phyloP scores from a whole-genome alignment of 306 rosid species.

The Crotalaria pallida region DNA sequence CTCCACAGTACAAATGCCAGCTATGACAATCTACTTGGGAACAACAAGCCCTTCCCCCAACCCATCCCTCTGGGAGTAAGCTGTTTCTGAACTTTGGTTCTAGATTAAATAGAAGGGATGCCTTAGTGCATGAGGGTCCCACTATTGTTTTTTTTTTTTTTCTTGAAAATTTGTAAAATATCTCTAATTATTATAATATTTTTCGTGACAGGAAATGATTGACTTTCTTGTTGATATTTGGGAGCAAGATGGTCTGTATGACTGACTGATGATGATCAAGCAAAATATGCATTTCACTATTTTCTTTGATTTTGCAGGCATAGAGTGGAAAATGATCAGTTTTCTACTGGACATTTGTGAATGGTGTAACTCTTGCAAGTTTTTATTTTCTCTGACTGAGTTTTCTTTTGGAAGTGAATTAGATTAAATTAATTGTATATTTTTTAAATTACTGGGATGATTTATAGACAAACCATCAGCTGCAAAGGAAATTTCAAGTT shows the following conservation, averaged over 20 bases:
- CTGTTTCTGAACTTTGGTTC: not conserved
- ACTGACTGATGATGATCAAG: conserved; percentile 37
- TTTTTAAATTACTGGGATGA: not conserved
- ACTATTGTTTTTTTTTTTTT: not conserved
- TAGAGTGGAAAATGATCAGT: conserved; percentile 1
- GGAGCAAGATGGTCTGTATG: conserved; percentile 85
- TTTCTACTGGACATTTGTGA: conserved; percentile 6
- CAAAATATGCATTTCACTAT: not conserved
- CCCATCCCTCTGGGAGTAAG: conserved; percentile 80
- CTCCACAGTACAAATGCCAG: conserved; percentile 60
- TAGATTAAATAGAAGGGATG: not conserved
- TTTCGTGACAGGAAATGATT: conserved; percentile 71
- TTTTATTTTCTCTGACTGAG: not conserved
- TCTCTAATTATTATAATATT: conserved; percentile 13
- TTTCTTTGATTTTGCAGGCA: not conserved
- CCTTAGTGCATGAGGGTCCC: not conserved
- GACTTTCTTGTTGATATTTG: conserved; percentile 73
- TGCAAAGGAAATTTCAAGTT: not conserved
- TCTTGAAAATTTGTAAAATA: not conserved
- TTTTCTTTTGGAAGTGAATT: not conserved
- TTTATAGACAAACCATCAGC: not conserved
- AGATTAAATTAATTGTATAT: conserved; percentile 5
- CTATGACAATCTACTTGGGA: conserved; percentile 66
- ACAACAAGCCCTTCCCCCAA: conserved; percentile 53
- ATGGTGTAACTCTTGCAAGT: not conserved